Conservation (phyloP, 2,329 filamentous ascomycete species). For the Pseudogymnoascus sp. region DNA sequence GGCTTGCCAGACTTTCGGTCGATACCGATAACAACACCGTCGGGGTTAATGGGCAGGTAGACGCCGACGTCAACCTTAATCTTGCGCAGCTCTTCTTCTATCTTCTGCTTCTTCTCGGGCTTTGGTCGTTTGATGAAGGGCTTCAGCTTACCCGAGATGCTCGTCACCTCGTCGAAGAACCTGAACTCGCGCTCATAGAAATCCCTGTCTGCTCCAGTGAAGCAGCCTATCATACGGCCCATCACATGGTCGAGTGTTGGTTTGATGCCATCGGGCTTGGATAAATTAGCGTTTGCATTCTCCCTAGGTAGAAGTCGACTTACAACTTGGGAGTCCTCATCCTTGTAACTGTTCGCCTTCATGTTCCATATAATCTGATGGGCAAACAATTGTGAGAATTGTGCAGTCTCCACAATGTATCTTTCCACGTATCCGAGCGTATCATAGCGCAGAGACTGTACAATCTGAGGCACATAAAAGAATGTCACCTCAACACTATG, state of each 20-base stretch:
- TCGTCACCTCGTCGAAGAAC: slow-evolving; percentile 98
- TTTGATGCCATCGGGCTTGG: slow-evolving; percentile 79
- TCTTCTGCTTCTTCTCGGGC: slow-evolving; percentile 97
- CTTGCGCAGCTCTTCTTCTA: slow-evolving; percentile 94
- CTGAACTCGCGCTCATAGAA: slow-evolving; percentile 94
- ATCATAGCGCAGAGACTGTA: slow-evolving; percentile 91
- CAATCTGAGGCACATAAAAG: slow-evolving; percentile 98
- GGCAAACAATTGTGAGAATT: slow-evolving; percentile 95
- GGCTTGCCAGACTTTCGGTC: slow-evolving; percentile 97
- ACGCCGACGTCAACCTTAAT: slow-evolving; percentile 97
- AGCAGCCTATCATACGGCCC: slow-evolving; percentile 73
- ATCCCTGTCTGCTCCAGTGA: slow-evolving; percentile 66
- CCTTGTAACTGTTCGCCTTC: slow-evolving; percentile 98
- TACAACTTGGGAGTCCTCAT: slow-evolving; percentile 82
- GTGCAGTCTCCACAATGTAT: slow-evolving; percentile 94
- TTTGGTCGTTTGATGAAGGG: slow-evolving; percentile 88
- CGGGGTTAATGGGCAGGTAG: slow-evolving; percentile 93
- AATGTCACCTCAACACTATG: slow-evolving; percentile 97
- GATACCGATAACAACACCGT: slow-evolving; percentile 94
- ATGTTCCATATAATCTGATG: slow-evolving; percentile 99
- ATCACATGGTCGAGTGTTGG: slow-evolving; percentile 89
- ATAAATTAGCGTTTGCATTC: slow-evolving; percentile 5
- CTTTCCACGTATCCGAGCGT: slow-evolving; percentile 87
- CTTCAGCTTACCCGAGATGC: slow-evolving; percentile 89
- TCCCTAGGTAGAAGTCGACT: slow-evolving; percentile 28